Base-by-base conservation (phyloP, 768 basidiomycete species). In the Ramaria rubella region DNA sequence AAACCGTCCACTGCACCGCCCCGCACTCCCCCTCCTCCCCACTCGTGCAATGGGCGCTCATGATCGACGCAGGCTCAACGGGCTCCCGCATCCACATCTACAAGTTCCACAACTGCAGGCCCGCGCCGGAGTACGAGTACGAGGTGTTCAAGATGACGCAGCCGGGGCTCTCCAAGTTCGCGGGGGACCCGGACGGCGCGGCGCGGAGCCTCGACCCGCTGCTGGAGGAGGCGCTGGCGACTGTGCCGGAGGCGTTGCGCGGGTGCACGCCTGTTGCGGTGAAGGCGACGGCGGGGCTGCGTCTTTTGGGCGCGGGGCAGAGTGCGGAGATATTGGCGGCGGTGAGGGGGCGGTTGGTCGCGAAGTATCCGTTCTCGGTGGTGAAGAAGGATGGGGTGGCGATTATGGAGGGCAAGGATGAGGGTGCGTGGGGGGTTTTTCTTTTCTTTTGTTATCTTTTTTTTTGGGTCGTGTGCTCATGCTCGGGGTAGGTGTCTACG, bases 11-110 rank as follows among this genome's bases (percentile, higher is more conserved):
- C 72, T 97, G 94, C 72, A 78, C 77, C 0, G 55, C 68, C 0
- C 81, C 91, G 0, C 70, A 82, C 68, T 70, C 70, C 14, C 62
- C 77, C 1, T 64, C 69, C 51, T 65, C 75, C 49, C 77, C 79
- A 0, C 75, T 95, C 57, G 86, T 95, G 12, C 91, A 93, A 68
- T 99, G 90, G 69, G 94, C 92, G 0, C 80, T 98, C 64, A 96
- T 97, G 85, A 90, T 98, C 72, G 96, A 99, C 69, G 95, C 96
- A 1, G 96, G 96, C 23, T 97, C 94, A 17, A 96, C 94, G 0
- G 96, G 95, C 19, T 96, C 94, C 0, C 83, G 96, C 17, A 94
- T 98, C 65, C 96, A 99, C 77, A 80, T 98, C 30, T 99, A 98
- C 85, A 98, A 96, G 68, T 97, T 98, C 82, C 79, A 95, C 78